Evolutionary conservation across 2,329 filamentous ascomycete genomes (phyloP).

Genomic region (Aspergillus fructus): DNA sequence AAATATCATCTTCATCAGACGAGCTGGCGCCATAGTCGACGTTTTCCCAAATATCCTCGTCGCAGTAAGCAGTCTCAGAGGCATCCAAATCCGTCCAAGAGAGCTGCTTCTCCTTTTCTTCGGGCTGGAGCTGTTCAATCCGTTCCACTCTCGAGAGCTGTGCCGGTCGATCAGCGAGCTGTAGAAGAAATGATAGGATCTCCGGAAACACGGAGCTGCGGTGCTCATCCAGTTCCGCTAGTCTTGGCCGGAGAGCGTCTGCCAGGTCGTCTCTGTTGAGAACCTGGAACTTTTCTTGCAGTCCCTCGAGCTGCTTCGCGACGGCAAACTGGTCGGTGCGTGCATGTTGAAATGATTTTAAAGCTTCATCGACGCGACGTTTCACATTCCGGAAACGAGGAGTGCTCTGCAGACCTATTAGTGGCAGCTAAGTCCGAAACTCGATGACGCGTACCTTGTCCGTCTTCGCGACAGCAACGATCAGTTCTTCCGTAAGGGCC

Average conservation of each 20-base stretch:
- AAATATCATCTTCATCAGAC: conserved; percentile 42
- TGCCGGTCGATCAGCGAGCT: conserved; percentile 77
- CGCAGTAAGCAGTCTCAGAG: conserved; percentile 68
- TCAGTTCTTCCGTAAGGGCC: conserved; percentile 68
- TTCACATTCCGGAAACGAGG: conserved; percentile 30
- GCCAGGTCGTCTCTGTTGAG: conserved; percentile 77
- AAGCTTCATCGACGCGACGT: conserved; percentile 30
- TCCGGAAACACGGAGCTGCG: conserved; percentile 73
- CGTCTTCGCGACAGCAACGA: conserved; percentile 60
- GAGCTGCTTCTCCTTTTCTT: conserved; percentile 51
- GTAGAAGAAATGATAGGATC: conserved; percentile 72
- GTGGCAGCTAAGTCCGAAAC: conserved; percentile 6
- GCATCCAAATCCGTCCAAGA: conserved; percentile 78
- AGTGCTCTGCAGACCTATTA: conserved; percentile 27
- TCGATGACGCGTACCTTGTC: conserved; percentile 44
- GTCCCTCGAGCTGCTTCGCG: conserved; percentile 61
- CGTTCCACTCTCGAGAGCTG: conserved; percentile 66
- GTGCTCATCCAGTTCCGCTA: conserved; percentile 58
- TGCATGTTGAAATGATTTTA: conserved; percentile 50
- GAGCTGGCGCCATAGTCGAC: conserved; percentile 40
- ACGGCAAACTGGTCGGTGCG: conserved; percentile 77
- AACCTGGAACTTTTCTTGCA: conserved; percentile 84
- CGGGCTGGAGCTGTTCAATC: conserved; percentile 56
- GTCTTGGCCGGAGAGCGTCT: conserved; percentile 61
- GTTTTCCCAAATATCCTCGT: conserved; percentile 43